Evolutionary conservation across 1,284 basidiomycete genomes (phyloP).

Genomic region (Irpex sp.): DNA sequence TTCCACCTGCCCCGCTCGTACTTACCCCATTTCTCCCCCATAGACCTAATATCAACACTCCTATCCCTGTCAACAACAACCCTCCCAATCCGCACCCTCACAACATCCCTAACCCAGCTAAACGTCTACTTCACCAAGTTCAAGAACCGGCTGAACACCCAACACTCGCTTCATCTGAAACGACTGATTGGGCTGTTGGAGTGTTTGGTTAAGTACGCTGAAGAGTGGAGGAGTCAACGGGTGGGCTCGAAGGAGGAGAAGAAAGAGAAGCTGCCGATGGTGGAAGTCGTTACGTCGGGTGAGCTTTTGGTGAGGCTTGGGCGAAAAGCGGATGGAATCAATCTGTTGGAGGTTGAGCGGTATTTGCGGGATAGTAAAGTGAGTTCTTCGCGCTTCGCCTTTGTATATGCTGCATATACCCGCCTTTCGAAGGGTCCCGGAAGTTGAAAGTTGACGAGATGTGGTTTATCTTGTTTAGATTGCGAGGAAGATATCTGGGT

Average conservation of each 20-base stretch:
- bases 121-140: slow-evolving; percentile 80
- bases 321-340: slow-evolving; percentile 66
- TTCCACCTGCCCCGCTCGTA: background rate
- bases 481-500: slow-evolving; percentile 75
- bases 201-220: slow-evolving; percentile 58
- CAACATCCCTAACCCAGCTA: slow-evolving; percentile 74
- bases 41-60: slow-evolving; percentile 85
- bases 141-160: slow-evolving; percentile 67
- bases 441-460: no score
- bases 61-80: slow-evolving; percentile 81
- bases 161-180: slow-evolving; percentile 78
- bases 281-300: slow-evolving; percentile 62
- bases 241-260: slow-evolving; percentile 16
- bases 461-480: slow-evolving; percentile 36
- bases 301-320: slow-evolving; percentile 69
- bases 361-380: slow-evolving; percentile 90
- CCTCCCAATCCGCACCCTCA: slow-evolving; percentile 58
- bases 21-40: background rate
- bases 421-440: no score
- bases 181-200: slow-evolving; percentile 75
- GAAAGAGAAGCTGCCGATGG: slow-evolving; percentile 7
- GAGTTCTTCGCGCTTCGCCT: slow-evolving; percentile 22
- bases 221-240: slow-evolving; percentile 41
- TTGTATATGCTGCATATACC: no score
- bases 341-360: slow-evolving; percentile 78